Evolutionary conservation across 768 basidiomycete species (phyloP).

Genomic region (Panaeolus papilionaceus): DNA sequence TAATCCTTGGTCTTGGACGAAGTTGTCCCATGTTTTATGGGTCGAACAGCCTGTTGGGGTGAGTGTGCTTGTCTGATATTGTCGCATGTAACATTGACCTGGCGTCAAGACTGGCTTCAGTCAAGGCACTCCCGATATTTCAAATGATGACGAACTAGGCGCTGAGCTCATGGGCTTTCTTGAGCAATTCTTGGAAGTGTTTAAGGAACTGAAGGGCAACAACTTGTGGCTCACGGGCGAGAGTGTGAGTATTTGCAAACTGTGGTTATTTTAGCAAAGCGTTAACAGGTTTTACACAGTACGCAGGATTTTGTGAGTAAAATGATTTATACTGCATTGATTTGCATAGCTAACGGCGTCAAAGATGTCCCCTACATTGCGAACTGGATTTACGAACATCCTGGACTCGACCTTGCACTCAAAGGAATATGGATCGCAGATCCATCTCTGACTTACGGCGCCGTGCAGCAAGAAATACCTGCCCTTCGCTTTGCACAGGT

Average conservation of each 20-base stretch:
- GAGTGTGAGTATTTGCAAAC: conserved; percentile 53
- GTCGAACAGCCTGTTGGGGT: conserved; percentile 77
- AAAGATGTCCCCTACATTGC: conserved; percentile 62
- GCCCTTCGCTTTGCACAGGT: conserved; percentile 64
- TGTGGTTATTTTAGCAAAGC: neutral
- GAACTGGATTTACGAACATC: conserved; percentile 71
- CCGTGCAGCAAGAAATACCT: conserved; percentile 69
- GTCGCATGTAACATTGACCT: neutral
- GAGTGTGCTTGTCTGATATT: conserved; percentile 15
- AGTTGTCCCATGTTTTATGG: conserved; percentile 68
- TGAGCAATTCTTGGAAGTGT: conserved; percentile 70
- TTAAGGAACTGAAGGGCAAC: conserved; percentile 70
- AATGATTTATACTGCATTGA: neutral
- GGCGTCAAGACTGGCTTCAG: conserved; percentile 64
- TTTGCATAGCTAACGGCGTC: neutral
- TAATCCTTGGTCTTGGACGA: conserved; percentile 75
- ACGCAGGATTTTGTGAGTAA: conserved; percentile 69
- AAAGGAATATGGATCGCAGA: conserved; percentile 74
- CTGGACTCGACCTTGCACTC: conserved; percentile 56
- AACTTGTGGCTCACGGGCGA: conserved; percentile 70
- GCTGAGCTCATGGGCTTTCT: conserved; percentile 57
- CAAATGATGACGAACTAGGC: conserved; percentile 65
- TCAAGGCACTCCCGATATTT: conserved; percentile 66
- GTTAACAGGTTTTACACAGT: conserved; percentile 43
- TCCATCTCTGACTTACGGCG: conserved; percentile 47